phyloP scores from a whole-genome alignment of 768 basidiomycete species.

The Collybiopsis luxurians region DNA sequence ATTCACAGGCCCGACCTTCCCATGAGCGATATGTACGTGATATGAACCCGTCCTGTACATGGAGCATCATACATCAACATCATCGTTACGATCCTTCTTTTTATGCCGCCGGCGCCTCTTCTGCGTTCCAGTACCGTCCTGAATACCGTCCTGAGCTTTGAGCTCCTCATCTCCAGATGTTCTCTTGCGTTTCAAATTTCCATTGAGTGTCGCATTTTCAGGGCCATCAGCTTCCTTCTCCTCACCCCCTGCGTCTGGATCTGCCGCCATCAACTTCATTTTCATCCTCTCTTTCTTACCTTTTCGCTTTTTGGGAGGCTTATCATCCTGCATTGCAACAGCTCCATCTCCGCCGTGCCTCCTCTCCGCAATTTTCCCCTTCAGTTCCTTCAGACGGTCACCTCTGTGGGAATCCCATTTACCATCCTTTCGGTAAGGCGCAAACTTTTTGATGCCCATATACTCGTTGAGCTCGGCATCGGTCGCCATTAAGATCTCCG shows the following conservation, averaged over 20 bases:
- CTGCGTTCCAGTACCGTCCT: neutral
- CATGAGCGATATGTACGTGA: too few relatives aligned
- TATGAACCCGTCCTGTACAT: too few relatives aligned
- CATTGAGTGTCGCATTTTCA: neutral
- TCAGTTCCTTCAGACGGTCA: constrained; percentile 72
- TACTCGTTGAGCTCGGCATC: constrained; percentile 93
- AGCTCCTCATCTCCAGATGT: neutral
- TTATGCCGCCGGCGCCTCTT: constrained; percentile 14
- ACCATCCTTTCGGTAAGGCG: constrained; percentile 75
- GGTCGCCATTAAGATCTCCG: constrained; percentile 87
- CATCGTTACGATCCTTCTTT: constrained; percentile 15
- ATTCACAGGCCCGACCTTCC: too few relatives aligned
- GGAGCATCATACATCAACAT: neutral
- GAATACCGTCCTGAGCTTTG: neutral
- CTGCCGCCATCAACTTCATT: constrained; percentile 33
- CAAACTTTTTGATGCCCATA: constrained; percentile 85
- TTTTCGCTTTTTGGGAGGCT: constrained; percentile 56
- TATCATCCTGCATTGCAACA: constrained; percentile 16
- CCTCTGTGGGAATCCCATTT: constrained; percentile 63
- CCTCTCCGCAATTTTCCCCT: constrained; percentile 53
- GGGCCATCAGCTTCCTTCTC: constrained; percentile 9
- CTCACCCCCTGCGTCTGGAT: constrained; percentile 19
- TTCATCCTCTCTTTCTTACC: constrained; percentile 70
- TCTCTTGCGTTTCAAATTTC: constrained; percentile 1
- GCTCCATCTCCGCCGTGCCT: constrained; percentile 15